Evolutionary conservation across 345 rosid genomes (phyloP), one percentile per base, ranked within the genome.

Genomic region (Populus alba): DNA sequence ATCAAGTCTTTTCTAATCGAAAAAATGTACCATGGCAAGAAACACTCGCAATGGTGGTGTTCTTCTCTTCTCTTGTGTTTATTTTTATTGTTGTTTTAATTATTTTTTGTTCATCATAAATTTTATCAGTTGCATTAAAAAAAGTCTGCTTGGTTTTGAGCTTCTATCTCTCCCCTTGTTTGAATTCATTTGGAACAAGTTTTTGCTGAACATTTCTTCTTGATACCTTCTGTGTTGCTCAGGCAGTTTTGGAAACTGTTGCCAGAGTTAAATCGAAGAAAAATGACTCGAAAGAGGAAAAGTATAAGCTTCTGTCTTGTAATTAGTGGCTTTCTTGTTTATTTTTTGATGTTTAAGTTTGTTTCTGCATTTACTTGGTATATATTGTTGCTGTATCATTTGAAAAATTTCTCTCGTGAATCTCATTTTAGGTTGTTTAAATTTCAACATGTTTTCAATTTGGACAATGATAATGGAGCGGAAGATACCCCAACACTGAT

Each of bases 181-280:
- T 47, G 18, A 7, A 49, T 71, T 35, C n/a, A 71, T 15, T 71
- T 43, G 5, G 7, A 8, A 41, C 51, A 61, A 53, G 35, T 41
- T 61, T 62, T 67, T 66, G 39, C 73, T 74, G 63, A 66, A 49
- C 20, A n/a, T 45, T 49, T 71, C 55, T 77, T 72, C 29, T 17
- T 73, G 33, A n/a, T 39, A 31, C 43, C 35, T 67, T 68, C 45
- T 61, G 43, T 10, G 2, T 79, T 74, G 62, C 68, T 77, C 89
- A 92, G 99, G 98, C 99, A 80, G 97, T 91, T 82, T 75, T 95
- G 89, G 98, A 93, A 87, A 93, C 94, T 66, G 98, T 93, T 25
- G 97, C 97, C 51, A 92, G 98, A 73, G 91, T 91, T 43, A 91
- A 81, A 86, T 66, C 92, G 22, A 93, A 93, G 90, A 93, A 93